Evolutionary conservation across 805 yeast species (phyloP).

Genomic region (Ogataea corticis): DNA sequence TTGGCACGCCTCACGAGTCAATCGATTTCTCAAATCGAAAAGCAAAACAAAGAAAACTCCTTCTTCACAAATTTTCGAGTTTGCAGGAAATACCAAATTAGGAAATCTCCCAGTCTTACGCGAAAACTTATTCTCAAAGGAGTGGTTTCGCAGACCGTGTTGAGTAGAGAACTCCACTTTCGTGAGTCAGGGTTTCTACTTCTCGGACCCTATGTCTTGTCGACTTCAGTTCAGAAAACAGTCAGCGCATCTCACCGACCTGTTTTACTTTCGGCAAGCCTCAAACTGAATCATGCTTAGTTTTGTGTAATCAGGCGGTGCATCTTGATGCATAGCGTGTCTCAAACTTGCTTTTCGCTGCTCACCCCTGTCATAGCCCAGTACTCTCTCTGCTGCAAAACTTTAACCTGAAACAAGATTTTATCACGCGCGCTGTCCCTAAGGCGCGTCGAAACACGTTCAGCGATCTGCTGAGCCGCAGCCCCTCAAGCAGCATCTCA

Average conservation of each 20-base stretch:
- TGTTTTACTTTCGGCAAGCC: too few relatives aligned
- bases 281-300: too few relatives aligned
- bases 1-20: not conserved
- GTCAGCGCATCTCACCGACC: too few relatives aligned
- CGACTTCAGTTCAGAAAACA: too few relatives aligned
- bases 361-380: not conserved
- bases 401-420: not conserved
- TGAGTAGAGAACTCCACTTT: not conserved
- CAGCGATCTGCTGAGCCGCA: not conserved
- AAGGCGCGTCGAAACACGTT: not conserved
- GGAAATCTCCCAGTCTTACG: constrained; percentile 12
- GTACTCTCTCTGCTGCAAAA: not conserved
- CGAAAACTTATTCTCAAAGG: constrained; percentile 8
- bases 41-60: constrained; percentile 12
- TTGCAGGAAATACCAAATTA: constrained; percentile 7
- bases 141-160: not conserved
- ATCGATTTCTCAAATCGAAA: constrained; percentile 4
- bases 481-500: not conserved
- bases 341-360: not conserved
- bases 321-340: constrained; percentile 3
- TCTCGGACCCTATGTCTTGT: too few relatives aligned
- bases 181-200: too few relatives aligned
- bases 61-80: constrained; percentile 1
- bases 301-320: not conserved
- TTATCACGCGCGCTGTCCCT: not conserved